Evolutionary conservation across 2,329 filamentous ascomycete species (phyloP).

Genomic region (Penicillium sp.): DNA sequence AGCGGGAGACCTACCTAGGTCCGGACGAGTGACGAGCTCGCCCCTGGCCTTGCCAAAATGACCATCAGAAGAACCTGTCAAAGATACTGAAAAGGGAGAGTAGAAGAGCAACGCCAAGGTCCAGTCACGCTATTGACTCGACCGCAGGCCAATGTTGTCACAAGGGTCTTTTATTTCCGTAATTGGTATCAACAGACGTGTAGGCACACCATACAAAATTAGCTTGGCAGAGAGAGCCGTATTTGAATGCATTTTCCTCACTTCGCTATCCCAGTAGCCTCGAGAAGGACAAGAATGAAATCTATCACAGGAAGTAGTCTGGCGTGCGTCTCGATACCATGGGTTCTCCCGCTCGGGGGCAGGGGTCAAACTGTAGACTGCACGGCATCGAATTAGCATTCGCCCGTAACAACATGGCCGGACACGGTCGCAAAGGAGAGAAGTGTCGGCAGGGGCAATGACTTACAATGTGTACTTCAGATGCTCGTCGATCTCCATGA

Average conservation of each 20-base stretch:
- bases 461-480: constrained; percentile 99
- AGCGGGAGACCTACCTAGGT: too few species aligned
- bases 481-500: constrained; percentile 99
- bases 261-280: constrained; percentile 25
- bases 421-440: not conserved
- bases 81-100: too few species aligned
- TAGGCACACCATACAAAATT: constrained; percentile 33
- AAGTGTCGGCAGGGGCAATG: not conserved
- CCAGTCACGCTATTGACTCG: too few species aligned
- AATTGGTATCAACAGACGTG: constrained; percentile 37
- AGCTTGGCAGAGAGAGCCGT: constrained; percentile 23
- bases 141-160: not conserved
- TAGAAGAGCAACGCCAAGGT: too few species aligned
- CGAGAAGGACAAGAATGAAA: constrained; percentile 27
- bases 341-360: constrained; percentile 91
- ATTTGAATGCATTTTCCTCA: constrained; percentile 24
- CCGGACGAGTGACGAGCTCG: too few species aligned
- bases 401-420: not conserved
- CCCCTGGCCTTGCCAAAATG: too few species aligned
- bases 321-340: constrained; percentile 98
- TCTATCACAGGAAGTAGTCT: constrained; percentile 86
- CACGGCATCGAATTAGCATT: constrained; percentile 4
- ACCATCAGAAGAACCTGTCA: too few species aligned
- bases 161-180: constrained; percentile 37
- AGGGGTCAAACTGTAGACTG: constrained; percentile 98